Evolutionary conservation across 768 basidiomycete genomes (phyloP).

Genomic region (Tricholoma hemisulphureum): DNA sequence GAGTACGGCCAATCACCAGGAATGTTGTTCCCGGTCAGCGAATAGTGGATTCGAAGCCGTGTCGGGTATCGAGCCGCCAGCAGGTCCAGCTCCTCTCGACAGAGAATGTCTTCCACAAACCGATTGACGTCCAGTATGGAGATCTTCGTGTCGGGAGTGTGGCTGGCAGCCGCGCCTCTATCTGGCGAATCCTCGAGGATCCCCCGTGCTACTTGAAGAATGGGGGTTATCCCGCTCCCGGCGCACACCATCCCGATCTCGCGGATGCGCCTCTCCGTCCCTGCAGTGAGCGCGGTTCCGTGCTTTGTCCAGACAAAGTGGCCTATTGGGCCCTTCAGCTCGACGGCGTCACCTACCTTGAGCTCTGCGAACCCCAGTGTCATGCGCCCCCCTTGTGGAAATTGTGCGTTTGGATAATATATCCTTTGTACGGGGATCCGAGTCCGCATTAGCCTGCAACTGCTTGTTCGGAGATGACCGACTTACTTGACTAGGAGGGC

Average conservation of each 20-base stretch:
- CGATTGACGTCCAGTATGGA: conserved; percentile 52
- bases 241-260: conserved; percentile 56
- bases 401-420: conserved; percentile 38
- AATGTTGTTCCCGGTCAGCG: conserved; percentile 32
- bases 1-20: conserved; percentile 40
- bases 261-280: conserved; percentile 30
- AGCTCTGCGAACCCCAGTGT: conserved; percentile 40
- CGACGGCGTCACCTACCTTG: conserved; percentile 45
- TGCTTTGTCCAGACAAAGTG: conserved; percentile 51
- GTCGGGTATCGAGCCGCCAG: conserved; percentile 25
- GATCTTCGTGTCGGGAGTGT: conserved; percentile 38
- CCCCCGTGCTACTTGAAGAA: conserved; percentile 52
- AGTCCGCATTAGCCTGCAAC: too few relatives aligned
- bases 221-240: conserved; percentile 61
- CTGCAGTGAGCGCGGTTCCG: conserved; percentile 37
- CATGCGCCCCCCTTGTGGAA: conserved; percentile 42
- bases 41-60: conserved; percentile 44
- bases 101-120: conserved; percentile 49
- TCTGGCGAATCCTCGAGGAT: conserved; percentile 41
- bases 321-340: conserved; percentile 61
- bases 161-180: too few relatives aligned
- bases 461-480: too few relatives aligned
- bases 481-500: conserved; percentile 49
- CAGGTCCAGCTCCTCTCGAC: conserved; percentile 45
- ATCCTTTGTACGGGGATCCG: too few relatives aligned